Evolutionary conservation across 495 filamentous ascomycete genomes (phyloP).

Genomic region (Schizothecium vesticola): DNA sequence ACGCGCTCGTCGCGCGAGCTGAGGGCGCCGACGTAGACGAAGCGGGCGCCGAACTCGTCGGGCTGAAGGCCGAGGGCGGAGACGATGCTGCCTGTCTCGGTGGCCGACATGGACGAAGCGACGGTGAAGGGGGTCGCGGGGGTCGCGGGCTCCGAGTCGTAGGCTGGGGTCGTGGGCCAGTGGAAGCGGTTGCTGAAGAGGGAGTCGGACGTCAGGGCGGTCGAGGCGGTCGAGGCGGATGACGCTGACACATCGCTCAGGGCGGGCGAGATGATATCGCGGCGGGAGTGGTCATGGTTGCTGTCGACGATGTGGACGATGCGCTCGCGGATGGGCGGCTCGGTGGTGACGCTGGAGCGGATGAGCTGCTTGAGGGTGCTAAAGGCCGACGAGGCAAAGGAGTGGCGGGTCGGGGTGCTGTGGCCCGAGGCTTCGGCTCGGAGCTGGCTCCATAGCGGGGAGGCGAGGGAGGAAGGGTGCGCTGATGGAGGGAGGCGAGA

Average conservation of each 20-base stretch:
- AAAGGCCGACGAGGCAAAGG: constrained; percentile 28
- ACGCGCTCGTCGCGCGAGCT: constrained; percentile 34
- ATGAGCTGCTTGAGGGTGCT: constrained; percentile 37
- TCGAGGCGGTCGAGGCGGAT: constrained; percentile 20
- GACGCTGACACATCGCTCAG: constrained; percentile 24
- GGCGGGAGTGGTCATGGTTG: constrained; percentile 19
- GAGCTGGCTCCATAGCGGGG: constrained; percentile 10
- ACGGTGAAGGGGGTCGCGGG: constrained; percentile 40
- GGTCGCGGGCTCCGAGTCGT: constrained; percentile 37
- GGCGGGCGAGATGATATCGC: constrained; percentile 25
- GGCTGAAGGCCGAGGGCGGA: constrained; percentile 16
- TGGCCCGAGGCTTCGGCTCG: constrained; percentile 27
- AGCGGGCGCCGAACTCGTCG: constrained; percentile 34
- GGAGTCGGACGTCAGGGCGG: constrained; percentile 17
- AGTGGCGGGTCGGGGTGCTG: constrained; percentile 22
- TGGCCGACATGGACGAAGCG: constrained; percentile 22
- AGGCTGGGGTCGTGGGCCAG: constrained; percentile 21
- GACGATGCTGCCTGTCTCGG: constrained; percentile 11
- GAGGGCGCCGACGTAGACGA: constrained; percentile 31
- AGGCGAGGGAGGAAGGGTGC: constrained; percentile 16
- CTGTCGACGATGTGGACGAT: constrained; percentile 19
- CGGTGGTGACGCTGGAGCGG: constrained; percentile 25
- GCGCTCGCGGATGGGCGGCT: constrained; percentile 19
- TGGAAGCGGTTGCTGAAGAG: constrained; percentile 15
- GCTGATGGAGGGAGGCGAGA: constrained; percentile 9